phyloP scores from a whole-genome alignment of 2,329 filamentous ascomycete genomes.

The Sporothrix protearum region DNA sequence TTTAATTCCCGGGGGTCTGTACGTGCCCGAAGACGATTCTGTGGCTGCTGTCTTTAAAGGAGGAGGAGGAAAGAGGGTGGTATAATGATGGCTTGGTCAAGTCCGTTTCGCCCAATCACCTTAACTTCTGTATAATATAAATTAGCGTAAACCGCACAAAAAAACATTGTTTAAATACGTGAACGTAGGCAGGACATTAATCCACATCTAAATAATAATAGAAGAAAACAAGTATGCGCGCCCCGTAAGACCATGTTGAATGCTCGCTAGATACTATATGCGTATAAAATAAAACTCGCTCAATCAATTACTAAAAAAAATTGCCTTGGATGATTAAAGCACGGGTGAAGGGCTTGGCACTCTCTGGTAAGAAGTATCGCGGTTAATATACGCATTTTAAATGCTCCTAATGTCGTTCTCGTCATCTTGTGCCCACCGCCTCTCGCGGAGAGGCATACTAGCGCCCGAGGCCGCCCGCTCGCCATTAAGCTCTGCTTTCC shows the following conservation, averaged over 20 bases:
- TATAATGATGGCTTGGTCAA: background rate
- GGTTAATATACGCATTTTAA: background rate
- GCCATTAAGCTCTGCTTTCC: conserved; percentile 72
- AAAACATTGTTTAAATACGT: background rate
- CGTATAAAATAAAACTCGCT: background rate
- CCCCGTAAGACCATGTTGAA: conserved; percentile 29
- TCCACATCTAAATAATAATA: background rate
- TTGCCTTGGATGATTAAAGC: background rate
- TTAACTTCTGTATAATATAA: background rate
- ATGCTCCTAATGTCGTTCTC: background rate
- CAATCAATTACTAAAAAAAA: background rate
- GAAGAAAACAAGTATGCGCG: background rate
- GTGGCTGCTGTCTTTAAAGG: too few relatives aligned
- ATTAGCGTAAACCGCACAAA: too few relatives aligned
- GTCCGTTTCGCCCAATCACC: background rate
- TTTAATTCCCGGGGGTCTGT: too few relatives aligned
- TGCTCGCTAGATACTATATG: conserved; percentile 26
- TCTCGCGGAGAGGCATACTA: conserved; percentile 70
- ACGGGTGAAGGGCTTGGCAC: background rate
- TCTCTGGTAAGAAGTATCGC: background rate
- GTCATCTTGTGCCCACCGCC: conserved; percentile 66
- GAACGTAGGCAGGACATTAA: background rate
- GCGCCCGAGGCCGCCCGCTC: conserved; percentile 50
- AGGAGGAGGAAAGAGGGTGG: too few relatives aligned
- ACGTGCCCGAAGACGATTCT: too few relatives aligned